Conservation (phyloP, 805 yeast genomes). For the Cyberlindnera maclurae region DNA sequence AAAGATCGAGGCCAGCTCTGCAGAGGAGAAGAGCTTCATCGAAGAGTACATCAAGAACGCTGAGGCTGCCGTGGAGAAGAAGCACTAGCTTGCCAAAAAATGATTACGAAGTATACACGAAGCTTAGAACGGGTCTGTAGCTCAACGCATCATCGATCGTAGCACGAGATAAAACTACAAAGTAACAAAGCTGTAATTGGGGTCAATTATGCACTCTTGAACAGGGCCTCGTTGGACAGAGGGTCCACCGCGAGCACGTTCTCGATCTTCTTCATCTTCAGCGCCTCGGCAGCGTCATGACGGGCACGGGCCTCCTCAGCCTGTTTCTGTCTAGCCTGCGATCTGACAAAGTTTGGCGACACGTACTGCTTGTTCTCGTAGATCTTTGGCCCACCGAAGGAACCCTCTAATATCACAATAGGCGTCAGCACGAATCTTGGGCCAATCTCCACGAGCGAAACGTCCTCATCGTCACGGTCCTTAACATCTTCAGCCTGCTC, state of each 20-base stretch:
- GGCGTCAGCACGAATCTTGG: conserved; percentile 93
- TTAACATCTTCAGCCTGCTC: conserved; percentile 52
- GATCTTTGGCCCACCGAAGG: conserved; percentile 96
- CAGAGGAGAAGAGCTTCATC: conserved; percentile 88
- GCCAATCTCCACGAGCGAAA: conserved; percentile 88
- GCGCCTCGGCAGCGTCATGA: conserved; percentile 68
- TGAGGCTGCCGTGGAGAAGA: too few relatives aligned
- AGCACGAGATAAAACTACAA: too few relatives aligned
- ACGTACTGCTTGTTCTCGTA: conserved; percentile 96
- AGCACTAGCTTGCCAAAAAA: conserved; percentile 20
- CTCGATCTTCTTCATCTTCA: conserved; percentile 71
- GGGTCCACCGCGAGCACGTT: conserved; percentile 75
- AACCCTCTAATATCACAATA: conserved; percentile 88
- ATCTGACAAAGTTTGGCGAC: conserved; percentile 90
- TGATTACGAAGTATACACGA: too few relatives aligned
- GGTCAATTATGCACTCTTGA: conserved; percentile 34
- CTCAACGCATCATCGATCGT: too few relatives aligned
- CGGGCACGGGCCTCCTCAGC: conserved; percentile 76
- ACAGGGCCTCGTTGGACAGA: conserved; percentile 67
- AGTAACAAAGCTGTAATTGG: neutral
- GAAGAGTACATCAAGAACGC: conserved; percentile 53
- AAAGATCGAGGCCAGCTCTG: conserved; percentile 64
- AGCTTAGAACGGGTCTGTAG: neutral
- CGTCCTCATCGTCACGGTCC: conserved; percentile 49
- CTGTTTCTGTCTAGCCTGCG: conserved; percentile 73